Percentiles rank a stretch among this genome's conserved stretches.
Conservation (phyloP, 441 rosid species). For the Gossypium davidsonii region DNA sequence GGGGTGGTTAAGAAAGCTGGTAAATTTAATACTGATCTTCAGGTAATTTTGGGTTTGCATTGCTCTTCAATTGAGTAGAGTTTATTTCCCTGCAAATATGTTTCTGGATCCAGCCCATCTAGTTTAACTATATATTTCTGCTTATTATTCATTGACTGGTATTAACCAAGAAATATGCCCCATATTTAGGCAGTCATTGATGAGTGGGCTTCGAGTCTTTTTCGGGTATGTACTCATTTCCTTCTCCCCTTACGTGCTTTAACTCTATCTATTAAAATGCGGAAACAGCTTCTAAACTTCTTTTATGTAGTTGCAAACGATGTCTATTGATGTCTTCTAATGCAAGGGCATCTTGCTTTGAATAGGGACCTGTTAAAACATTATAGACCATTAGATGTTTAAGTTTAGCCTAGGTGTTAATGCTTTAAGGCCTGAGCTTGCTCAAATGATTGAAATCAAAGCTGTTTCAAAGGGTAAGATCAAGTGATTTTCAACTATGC, state of each 20-base stretch:
- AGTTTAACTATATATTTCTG: not conserved
- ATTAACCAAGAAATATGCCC: slow-evolving; percentile 20
- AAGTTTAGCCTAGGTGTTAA: not conserved
- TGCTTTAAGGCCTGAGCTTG: slow-evolving; percentile 1
- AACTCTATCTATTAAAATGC: not conserved
- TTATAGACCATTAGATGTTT: not conserved
- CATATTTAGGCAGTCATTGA: slow-evolving; percentile 82
- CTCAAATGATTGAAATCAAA: not conserved
- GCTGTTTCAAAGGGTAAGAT: not conserved
- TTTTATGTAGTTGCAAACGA: not conserved
- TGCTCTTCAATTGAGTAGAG: not conserved
- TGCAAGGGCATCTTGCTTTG: not conserved
- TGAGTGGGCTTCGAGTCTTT: slow-evolving; percentile 95
- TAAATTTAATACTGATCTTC: slow-evolving; percentile 77
- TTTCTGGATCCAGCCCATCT: not conserved
- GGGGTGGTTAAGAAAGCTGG: slow-evolving; percentile 61
- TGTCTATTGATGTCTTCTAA: not conserved
- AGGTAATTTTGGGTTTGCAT: slow-evolving; percentile 32
- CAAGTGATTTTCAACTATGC: not conserved
- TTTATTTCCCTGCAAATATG: not conserved
- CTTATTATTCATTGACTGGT: slow-evolving; percentile 1
- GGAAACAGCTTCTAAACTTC: not conserved
- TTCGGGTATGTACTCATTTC: slow-evolving; percentile 51
- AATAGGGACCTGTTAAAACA: not conserved
- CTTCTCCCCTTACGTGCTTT: not conserved